These are phyloP conservation scores for Phyllosticta paracitricarpa DNA, from an alignment of 2,329 filamentous ascomycete genomes.

Conservation along the genomic window DNA sequence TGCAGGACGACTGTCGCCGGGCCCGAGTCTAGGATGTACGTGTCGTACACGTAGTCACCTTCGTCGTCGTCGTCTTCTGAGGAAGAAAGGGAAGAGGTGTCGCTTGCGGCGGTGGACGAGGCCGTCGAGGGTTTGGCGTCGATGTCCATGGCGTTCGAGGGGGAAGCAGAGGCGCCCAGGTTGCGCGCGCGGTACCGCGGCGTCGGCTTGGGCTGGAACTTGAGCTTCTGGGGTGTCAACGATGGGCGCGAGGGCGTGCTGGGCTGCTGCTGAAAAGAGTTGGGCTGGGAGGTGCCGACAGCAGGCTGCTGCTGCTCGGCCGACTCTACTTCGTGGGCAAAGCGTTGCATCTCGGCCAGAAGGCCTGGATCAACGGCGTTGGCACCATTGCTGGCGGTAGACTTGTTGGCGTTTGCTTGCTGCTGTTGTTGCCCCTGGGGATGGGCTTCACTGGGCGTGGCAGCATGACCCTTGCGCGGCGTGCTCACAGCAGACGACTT, in stretches of 20 bases:
- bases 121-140: slow-evolving; percentile 16
- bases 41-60: slow-evolving; percentile 52
- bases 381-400: background rate
- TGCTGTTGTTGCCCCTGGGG: background rate
- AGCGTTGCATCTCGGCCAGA: slow-evolving; percentile 23
- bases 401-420: background rate
- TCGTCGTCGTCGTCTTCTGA: slow-evolving; percentile 44
- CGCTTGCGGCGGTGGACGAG: background rate
- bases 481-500: background rate
- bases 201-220: slow-evolving; percentile 26
- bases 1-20: slow-evolving; percentile 11
- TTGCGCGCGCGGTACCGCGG: slow-evolving; percentile 26
- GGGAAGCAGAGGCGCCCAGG: slow-evolving; percentile 12
- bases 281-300: background rate
- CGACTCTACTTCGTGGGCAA: slow-evolving; percentile 23
- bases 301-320: slow-evolving; percentile 11
- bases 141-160: slow-evolving; percentile 19
- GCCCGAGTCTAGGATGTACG: slow-evolving; percentile 41
- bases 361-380: slow-evolving; percentile 17
- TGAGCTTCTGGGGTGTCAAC: slow-evolving; percentile 17
- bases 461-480: background rate
- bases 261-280: background rate
- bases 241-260: background rate
- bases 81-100: slow-evolving; percentile 22
- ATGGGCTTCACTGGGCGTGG: slow-evolving; percentile 7